Conservation (phyloP, 2,329 filamentous ascomycete species). For the Botrytis squamosa region DNA sequence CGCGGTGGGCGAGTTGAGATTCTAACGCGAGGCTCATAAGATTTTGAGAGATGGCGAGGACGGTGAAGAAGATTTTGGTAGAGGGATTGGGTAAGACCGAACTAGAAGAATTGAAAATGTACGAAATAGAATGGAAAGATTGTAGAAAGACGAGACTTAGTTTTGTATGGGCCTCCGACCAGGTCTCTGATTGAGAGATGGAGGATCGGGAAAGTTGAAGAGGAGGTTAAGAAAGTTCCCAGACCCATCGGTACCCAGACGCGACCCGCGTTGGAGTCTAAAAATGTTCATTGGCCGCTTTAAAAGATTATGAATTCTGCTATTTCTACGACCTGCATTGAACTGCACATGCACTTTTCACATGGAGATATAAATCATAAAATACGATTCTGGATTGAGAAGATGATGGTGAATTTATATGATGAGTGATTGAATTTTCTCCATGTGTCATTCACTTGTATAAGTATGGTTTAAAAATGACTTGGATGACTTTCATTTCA, state of each 20-base stretch:
- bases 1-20: conserved; percentile 19
- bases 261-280: conserved; percentile 23
- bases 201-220: conserved; percentile 9
- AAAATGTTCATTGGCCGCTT: conserved; percentile 21
- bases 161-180: conserved; percentile 21
- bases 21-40: conserved; percentile 21
- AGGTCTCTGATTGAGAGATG: conserved; percentile 16
- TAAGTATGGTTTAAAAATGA: neutral
- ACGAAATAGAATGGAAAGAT: neutral
- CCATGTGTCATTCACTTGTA: neutral
- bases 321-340: neutral
- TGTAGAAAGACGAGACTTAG: conserved; percentile 13
- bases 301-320: neutral
- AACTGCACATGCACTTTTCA: neutral
- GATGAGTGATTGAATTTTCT: neutral
- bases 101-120: conserved; percentile 1
- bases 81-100: conserved; percentile 6
- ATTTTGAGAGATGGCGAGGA: conserved; percentile 28
- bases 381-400: neutral
- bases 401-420: neutral
- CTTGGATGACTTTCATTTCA: neutral
- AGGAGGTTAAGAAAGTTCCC: conserved; percentile 10
- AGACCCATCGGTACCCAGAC: conserved; percentile 21
- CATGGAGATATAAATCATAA: too few relatives aligned
- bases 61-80: conserved; percentile 5